Base-by-base conservation (phyloP, 164 flowering plant genomes). In the Akebia trifoliata region DNA sequence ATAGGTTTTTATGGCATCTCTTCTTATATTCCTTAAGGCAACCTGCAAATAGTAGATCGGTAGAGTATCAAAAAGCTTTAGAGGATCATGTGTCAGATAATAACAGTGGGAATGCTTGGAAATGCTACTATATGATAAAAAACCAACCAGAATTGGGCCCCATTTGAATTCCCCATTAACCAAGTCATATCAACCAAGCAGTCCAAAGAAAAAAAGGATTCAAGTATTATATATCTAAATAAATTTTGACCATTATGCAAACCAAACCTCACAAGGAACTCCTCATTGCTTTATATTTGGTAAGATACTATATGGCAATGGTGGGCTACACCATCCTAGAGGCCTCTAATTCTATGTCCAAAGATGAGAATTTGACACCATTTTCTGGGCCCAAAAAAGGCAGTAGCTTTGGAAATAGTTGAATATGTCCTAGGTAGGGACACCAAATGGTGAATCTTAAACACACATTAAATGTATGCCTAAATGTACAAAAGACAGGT, bases 1-100 rank as follows among this genome's bases (percentile, higher is more conserved):
- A 64, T 82, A 87, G n/a, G 97, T 80, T 74, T 82, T 92, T 59
- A 89, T 52, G 31, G 84, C 95, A 76, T 92, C 98, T 75, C 97
- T 84, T 76, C 97, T 77, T 64, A 92, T 89, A 60, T 89, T 92
- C 75, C 98, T 77, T 62, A 92, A 25, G 28, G 98, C 98, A 20
- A 92, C 96, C 96, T 92, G 62, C 18, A 59, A 56, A 54, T 14
- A 45, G 54, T 31, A 50, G 24, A 61, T 26, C 58, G 20, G 28
- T 45, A 3, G 11, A 28, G 25, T 43, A n/a, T 11, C 1, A 28
- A 36, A 47, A 49, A 48, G 38, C 11, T 54, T 26, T 24, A 36
- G 22, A 54, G 6, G 10, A 26, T 39, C 9, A 21, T 17, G 12
- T 21, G 6, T 48, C 31, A 35, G 18, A 35, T 34, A 14, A 21